Conservation (phyloP, 1,139 yeast species). For the Debaryomycetaceae sp. region DNA sequence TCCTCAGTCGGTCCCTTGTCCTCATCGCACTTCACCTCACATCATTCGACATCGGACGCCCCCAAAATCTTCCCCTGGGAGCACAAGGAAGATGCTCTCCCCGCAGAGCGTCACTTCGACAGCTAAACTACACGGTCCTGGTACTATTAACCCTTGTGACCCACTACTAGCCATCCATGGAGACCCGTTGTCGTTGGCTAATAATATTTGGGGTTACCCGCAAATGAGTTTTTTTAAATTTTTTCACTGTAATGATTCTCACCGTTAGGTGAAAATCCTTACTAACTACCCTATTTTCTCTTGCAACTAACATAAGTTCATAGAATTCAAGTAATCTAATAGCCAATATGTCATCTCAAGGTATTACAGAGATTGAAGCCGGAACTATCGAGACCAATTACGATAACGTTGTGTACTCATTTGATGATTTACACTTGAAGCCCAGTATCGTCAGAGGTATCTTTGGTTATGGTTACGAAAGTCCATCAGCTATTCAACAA, state of each 20-base stretch:
- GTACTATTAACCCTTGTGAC: not conserved
- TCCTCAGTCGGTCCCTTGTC: not conserved
- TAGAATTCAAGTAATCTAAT: not conserved
- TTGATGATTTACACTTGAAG: constrained; percentile 83
- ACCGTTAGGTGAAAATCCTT: not conserved
- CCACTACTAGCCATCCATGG: too few species aligned
- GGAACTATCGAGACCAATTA: constrained; percentile 91
- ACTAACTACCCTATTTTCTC: not conserved
- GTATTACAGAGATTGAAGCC: constrained; percentile 80
- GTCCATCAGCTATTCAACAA: constrained; percentile 97
- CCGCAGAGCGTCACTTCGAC: not conserved
- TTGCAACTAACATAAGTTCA: not conserved
- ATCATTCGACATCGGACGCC: constrained; percentile 4
- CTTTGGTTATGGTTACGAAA: constrained; percentile 97
- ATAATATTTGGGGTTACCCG: not conserved
- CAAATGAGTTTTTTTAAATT: not conserved
- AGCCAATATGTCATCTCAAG: constrained; percentile 41
- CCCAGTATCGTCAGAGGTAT: constrained; percentile 80
- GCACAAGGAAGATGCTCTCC: constrained; percentile 11
- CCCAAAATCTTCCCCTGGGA: constrained; percentile 41
- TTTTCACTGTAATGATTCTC: not conserved
- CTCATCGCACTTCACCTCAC: not conserved
- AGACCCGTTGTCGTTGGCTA: not conserved
- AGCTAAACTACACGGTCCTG: not conserved
- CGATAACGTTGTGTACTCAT: constrained; percentile 90